Percentiles rank a stretch among this genome's conserved stretches.
phyloP scores from a whole-genome alignment of 2,329 filamentous ascomycete species.

The Leptographium flavum region DNA sequence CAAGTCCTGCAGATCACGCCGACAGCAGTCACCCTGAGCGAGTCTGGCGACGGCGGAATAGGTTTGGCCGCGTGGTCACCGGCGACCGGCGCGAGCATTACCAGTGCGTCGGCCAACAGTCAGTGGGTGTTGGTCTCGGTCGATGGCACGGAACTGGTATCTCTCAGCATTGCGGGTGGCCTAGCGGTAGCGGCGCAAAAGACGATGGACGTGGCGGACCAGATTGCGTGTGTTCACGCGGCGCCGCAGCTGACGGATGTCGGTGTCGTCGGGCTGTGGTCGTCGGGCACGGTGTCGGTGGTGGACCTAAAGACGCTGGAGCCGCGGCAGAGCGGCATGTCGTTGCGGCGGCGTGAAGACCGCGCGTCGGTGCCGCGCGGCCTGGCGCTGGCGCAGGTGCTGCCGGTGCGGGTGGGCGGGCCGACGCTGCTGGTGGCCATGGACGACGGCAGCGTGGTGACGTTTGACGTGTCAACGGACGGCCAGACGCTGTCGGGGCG shows the following conservation, averaged over 20 bases:
- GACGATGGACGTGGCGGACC: constrained; percentile 50
- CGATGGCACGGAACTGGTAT: constrained; percentile 57
- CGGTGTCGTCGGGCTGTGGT: constrained; percentile 79
- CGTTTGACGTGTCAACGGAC: constrained; percentile 53
- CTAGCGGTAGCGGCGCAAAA: constrained; percentile 45
- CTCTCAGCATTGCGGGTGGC: constrained; percentile 47
- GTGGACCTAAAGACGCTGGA: constrained; percentile 53
- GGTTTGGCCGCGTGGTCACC: constrained; percentile 44
- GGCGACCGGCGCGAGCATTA: constrained; percentile 44
- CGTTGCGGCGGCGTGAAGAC: constrained; percentile 44
- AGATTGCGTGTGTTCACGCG: constrained; percentile 75
- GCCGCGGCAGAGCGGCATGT: constrained; percentile 45
- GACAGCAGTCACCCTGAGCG: constrained; percentile 44
- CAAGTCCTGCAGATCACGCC: constrained; percentile 66
- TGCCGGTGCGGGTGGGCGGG: constrained; percentile 40
- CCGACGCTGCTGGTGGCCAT: constrained; percentile 80
- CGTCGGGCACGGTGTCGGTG: constrained; percentile 64
- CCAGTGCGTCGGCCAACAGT: constrained; percentile 61
- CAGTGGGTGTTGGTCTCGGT: constrained; percentile 59
- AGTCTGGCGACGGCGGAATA: constrained; percentile 41
- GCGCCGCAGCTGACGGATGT: constrained; percentile 47
- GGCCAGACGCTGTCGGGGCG: constrained; percentile 53
- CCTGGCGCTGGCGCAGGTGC: constrained; percentile 63
- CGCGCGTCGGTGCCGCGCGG: constrained; percentile 71
- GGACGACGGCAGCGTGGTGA: constrained; percentile 83